phyloP scores from a whole-genome alignment of 78 protist genomes.

The Goniomonas avonlea region DNA sequence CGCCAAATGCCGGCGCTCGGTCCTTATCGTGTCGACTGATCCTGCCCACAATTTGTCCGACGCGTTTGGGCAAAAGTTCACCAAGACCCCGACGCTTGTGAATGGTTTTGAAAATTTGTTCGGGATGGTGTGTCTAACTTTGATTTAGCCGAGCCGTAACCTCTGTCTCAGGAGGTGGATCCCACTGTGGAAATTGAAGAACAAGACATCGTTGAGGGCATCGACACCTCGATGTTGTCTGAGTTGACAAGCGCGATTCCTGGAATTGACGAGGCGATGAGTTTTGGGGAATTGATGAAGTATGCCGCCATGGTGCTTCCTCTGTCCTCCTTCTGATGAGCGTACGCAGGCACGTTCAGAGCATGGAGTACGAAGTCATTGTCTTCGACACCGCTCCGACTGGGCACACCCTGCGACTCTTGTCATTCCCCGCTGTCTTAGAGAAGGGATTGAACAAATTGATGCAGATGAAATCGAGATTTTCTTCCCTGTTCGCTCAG shows the following conservation, averaged over 20 bases:
- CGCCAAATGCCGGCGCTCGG: slow-evolving; percentile 30
- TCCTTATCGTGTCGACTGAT: slow-evolving; percentile 91
- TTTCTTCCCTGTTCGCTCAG: slow-evolving; percentile 48
- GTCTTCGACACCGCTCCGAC: slow-evolving; percentile 99
- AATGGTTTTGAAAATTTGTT: slow-evolving; percentile 71
- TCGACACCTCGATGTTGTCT: neutral
- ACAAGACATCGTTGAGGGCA: neutral
- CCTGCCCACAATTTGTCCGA: slow-evolving; percentile 96
- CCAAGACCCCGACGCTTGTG: slow-evolving; percentile 63
- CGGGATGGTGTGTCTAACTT: slow-evolving; percentile 71
- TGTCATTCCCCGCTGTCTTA: slow-evolving; percentile 72
- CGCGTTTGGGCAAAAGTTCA: slow-evolving; percentile 85
- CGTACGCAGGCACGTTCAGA: slow-evolving; percentile 49
- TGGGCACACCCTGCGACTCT: slow-evolving; percentile 95
- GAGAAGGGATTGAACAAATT: slow-evolving; percentile 62
- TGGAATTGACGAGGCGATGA: slow-evolving; percentile 92
- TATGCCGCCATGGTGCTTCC: neutral
- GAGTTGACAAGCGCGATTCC: slow-evolving; percentile 58
- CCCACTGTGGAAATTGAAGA: neutral
- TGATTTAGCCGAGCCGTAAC: too few species aligned
- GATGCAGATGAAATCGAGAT: neutral
- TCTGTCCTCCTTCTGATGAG: too few species aligned
- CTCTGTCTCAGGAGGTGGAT: neutral
- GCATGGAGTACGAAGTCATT: slow-evolving; percentile 63
- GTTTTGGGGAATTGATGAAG: slow-evolving; percentile 84